phyloP scores from a whole-genome alignment of 2,329 filamentous ascomycete species.

The Coniochaeta hoffmannii region DNA sequence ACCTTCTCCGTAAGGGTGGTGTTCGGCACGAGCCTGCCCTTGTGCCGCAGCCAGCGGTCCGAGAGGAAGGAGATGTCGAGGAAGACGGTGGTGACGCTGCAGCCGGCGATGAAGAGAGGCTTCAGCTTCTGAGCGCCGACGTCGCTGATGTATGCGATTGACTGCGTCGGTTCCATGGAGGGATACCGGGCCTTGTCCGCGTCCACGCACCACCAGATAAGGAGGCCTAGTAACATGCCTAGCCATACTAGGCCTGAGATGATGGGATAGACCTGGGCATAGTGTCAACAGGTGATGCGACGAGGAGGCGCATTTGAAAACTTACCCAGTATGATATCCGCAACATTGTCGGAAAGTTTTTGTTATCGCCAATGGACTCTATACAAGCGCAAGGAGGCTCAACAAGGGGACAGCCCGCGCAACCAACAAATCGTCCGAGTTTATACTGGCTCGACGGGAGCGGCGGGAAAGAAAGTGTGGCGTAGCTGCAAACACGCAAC shows the following conservation, averaged over 20 bases:
- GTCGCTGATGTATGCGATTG: constrained; percentile 67
- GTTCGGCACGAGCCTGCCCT: constrained; percentile 71
- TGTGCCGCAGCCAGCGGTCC: constrained; percentile 81
- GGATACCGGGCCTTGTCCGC: constrained; percentile 46
- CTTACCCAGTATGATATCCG: constrained; percentile 6
- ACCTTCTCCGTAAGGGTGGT: constrained; percentile 53
- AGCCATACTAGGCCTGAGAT: constrained; percentile 60
- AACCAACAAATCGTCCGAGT: background rate
- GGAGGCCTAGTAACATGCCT: constrained; percentile 59
- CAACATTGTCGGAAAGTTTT: constrained; percentile 6
- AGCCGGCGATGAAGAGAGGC: constrained; percentile 71
- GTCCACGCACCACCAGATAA: constrained; percentile 61
- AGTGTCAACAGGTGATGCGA: constrained; percentile 1
- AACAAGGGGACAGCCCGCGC: background rate
- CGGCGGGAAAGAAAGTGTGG: constrained; percentile 1
- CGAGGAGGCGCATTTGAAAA: background rate
- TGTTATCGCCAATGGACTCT: background rate
- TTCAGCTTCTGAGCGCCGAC: constrained; percentile 56
- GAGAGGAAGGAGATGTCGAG: constrained; percentile 74
- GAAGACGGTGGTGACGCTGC: constrained; percentile 63
- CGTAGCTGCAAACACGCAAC: constrained; percentile 1
- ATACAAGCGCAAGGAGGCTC: background rate
- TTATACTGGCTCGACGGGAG: background rate
- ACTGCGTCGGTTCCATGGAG: constrained; percentile 51
- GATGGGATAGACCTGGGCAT: constrained; percentile 55